A percentile compares a stretch with the other conserved stretches of the same genome.
These are phyloP conservation scores for Pythium myriotylum DNA, from an alignment of 352 stramenopile genomes.

Conservation along the genomic window DNA sequence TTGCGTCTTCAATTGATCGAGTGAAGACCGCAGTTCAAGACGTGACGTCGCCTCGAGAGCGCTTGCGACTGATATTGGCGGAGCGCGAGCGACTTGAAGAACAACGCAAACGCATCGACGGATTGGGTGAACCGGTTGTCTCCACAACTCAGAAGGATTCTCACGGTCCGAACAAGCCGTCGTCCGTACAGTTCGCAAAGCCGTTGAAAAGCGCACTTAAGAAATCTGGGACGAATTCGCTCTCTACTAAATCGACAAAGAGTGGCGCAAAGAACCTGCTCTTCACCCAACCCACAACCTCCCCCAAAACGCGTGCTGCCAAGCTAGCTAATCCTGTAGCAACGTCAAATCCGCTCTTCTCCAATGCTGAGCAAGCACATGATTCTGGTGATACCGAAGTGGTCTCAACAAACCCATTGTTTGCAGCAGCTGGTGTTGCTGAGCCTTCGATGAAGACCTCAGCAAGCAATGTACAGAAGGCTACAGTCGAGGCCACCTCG, in stretches of 20 bases:
- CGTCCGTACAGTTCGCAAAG: conserved; percentile 12
- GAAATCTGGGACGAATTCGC: conserved; percentile 18
- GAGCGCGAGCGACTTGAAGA: conserved; percentile 66
- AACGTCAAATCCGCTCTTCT: conserved; percentile 22
- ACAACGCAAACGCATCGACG: conserved; percentile 52
- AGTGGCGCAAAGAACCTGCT: conserved; percentile 1
- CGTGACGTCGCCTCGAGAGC: conserved; percentile 49
- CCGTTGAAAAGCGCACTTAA: conserved; percentile 25
- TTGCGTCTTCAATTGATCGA: conserved; percentile 71
- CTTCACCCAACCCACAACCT: conserved; percentile 3
- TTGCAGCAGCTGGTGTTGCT: background rate
- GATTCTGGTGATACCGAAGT: background rate
- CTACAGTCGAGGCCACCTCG: no score
- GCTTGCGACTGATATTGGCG: conserved; percentile 57
- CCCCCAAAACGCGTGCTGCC: background rate
- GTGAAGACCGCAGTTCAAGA: conserved; percentile 53
- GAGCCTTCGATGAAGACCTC: conserved; percentile 5
- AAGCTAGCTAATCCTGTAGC: background rate
- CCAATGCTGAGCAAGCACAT: conserved; percentile 3
- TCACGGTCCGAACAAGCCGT: conserved; percentile 13
- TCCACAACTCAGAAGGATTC: background rate
- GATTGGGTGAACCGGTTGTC: background rate
- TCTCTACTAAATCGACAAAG: conserved; percentile 1
- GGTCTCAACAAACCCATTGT: conserved; percentile 13
- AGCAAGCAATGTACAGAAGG: conserved; percentile 3